Conservation (phyloP, 441 rosid species). For the Cnidoscolus chayamansa region DNA sequence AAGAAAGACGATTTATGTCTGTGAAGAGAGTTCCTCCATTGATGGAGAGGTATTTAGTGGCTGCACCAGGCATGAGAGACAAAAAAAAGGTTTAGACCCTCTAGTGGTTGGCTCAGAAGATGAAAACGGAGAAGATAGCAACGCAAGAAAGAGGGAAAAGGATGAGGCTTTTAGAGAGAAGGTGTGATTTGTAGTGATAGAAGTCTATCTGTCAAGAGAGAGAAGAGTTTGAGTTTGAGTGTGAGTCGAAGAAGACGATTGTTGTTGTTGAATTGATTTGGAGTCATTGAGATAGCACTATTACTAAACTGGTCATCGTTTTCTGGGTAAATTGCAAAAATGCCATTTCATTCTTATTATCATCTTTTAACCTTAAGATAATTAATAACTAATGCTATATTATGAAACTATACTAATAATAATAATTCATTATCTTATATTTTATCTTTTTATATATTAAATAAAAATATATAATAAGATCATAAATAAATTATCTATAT, state of each 20-base stretch:
- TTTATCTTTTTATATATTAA: too few relatives aligned
- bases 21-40: slow-evolving; percentile 39
- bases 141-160: background rate
- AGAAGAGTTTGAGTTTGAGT: background rate
- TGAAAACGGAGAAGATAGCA: background rate
- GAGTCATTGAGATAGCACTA: too few relatives aligned
- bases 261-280: background rate
- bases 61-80: slow-evolving; percentile 45
- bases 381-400: too few relatives aligned
- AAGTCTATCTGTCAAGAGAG: background rate
- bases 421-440: too few relatives aligned
- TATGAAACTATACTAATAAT: too few relatives aligned
- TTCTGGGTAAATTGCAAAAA: background rate
- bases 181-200: too few relatives aligned
- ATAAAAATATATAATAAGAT: too few relatives aligned
- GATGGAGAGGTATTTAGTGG: slow-evolving; percentile 41
- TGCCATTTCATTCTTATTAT: slow-evolving; percentile 16
- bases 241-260: background rate
- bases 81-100: background rate
- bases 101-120: too few relatives aligned
- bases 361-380: too few relatives aligned
- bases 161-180: background rate
- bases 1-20: slow-evolving; percentile 46
- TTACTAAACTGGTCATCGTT: background rate
- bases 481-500: too few relatives aligned